Evolutionary conservation across 768 basidiomycete species (phyloP).

Genomic region (Coprinellus aureogranulatus): DNA sequence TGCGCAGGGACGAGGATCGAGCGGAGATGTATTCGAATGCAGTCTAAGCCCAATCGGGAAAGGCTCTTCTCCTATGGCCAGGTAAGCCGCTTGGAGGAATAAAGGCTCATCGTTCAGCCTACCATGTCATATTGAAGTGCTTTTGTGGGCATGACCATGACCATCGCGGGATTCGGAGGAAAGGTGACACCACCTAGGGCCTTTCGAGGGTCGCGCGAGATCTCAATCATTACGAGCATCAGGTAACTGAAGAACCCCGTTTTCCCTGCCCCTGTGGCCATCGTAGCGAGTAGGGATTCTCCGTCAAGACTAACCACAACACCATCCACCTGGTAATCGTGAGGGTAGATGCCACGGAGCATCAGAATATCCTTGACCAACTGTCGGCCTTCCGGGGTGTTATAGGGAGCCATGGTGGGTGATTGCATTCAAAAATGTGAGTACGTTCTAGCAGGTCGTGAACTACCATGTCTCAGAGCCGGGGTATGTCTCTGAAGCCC

Average conservation of each 20-base stretch:
- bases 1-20: not conserved
- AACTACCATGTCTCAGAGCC: not conserved
- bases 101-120: no score
- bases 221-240: conserved; percentile 7
- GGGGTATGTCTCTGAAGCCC: not conserved
- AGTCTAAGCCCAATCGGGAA: no score
- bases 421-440: not conserved
- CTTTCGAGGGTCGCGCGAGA: not conserved
- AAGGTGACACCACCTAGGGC: not conserved
- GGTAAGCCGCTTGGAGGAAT: no score
- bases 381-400: not conserved
- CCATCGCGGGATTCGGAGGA: not conserved
- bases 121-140: not conserved
- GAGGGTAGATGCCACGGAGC: not conserved
- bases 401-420: not conserved
- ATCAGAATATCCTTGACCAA: not conserved
- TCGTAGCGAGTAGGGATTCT: conserved; percentile 7
- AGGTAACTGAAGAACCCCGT: conserved; percentile 10
- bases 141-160: not conserved
- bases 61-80: no score
- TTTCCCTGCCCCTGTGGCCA: conserved; percentile 14
- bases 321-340: conserved; percentile 3
- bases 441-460: not conserved
- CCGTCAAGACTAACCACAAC: conserved; percentile 5
- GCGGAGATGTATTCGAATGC: no score